A percentile compares a stretch with the other conserved stretches of the same genome.
Conservation (phyloP, 495 filamentous ascomycete species). For the Xanthoparmelia taractica region DNA sequence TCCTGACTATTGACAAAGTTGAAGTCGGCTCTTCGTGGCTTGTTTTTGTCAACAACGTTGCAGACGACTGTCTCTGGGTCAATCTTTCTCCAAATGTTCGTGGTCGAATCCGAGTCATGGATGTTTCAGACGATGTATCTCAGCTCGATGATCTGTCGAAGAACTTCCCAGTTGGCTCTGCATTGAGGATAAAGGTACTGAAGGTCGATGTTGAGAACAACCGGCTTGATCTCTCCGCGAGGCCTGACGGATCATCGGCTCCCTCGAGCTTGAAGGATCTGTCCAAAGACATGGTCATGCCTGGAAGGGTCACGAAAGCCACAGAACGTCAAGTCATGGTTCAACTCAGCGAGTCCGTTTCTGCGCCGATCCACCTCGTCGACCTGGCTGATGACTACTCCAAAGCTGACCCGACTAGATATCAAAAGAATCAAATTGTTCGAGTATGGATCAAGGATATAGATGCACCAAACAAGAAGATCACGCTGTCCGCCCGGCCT, state of each 20-base stretch:
- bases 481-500: constrained; percentile 73
- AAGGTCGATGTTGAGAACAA: constrained; percentile 63
- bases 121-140: constrained; percentile 78
- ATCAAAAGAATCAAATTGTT: constrained; percentile 75
- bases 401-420: constrained; percentile 57
- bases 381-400: constrained; percentile 83
- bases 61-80: constrained; percentile 72
- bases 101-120: constrained; percentile 69
- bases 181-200: constrained; percentile 68
- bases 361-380: constrained; percentile 64
- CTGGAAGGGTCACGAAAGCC: constrained; percentile 75
- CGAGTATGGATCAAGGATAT: constrained; percentile 73
- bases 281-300: constrained; percentile 67
- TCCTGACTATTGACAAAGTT: constrained; percentile 67
- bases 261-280: constrained; percentile 60
- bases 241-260: constrained; percentile 42
- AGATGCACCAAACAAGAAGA: constrained; percentile 73
- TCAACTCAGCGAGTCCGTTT: constrained; percentile 69
- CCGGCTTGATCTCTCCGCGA: constrained; percentile 75
- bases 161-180: constrained; percentile 83
- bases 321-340: constrained; percentile 77
- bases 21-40: constrained; percentile 59
- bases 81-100: constrained; percentile 86
- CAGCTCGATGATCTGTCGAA: constrained; percentile 64
- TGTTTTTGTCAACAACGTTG: constrained; percentile 83